Percentiles rank a stretch among this genome's conserved stretches.
Conservation (phyloP, 2,329 filamentous ascomycete genomes). For the Didymella glomerata region DNA sequence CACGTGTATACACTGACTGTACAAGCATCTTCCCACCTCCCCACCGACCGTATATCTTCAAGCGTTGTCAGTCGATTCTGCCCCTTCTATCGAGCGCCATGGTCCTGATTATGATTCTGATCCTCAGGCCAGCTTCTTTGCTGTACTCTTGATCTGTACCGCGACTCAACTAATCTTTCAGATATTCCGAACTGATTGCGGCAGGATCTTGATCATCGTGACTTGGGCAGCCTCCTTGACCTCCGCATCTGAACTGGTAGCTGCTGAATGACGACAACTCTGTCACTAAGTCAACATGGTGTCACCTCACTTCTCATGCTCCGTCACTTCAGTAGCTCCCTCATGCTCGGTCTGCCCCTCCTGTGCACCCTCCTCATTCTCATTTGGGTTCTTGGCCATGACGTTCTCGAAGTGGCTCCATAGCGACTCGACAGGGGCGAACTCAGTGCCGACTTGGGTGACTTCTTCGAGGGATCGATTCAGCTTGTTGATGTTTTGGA, state of each 20-base stretch:
- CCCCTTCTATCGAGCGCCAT: neutral
- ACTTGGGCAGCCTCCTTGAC: neutral
- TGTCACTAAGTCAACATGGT: neutral
- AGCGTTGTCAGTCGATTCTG: neutral
- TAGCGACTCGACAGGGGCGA: conserved; percentile 93
- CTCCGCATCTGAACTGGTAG: neutral
- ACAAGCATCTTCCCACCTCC: neutral
- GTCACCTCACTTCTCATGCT: conserved; percentile 30
- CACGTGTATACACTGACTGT: neutral
- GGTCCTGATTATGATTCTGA: neutral
- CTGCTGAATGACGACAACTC: neutral
- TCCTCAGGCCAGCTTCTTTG: neutral
- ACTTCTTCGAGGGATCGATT: conserved; percentile 93
- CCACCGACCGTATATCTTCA: neutral
- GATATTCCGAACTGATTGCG: neutral
- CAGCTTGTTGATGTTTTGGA: conserved; percentile 94
- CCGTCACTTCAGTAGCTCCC: conserved; percentile 32
- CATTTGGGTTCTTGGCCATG: conserved; percentile 77
- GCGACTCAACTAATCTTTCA: neutral
- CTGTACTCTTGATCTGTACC: neutral
- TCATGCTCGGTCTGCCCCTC: conserved; percentile 37
- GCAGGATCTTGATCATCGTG: neutral
- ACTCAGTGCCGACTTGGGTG: conserved; percentile 94
- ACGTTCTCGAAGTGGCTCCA: conserved; percentile 98
- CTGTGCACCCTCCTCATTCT: conserved; percentile 31